Conservation (phyloP, 1,284 basidiomycete species). For the Pseudozyma tsukubaensis region DNA sequence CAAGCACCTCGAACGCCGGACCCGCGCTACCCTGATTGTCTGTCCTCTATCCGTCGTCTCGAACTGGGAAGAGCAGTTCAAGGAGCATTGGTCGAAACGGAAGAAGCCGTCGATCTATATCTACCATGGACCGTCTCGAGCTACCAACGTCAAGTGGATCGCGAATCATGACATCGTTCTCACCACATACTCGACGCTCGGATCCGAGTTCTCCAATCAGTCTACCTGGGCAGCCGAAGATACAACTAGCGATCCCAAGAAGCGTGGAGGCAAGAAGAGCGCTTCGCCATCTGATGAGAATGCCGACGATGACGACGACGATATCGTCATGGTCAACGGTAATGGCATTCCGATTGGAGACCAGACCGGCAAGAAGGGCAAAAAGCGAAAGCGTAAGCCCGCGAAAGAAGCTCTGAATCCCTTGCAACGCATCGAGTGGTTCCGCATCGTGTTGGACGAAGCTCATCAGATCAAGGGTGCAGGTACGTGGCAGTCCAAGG, state of each 20-base stretch:
- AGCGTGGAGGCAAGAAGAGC: slow-evolving; percentile 22
- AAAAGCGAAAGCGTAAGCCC: slow-evolving; percentile 70
- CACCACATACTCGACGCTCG: slow-evolving; percentile 95
- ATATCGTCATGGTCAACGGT: slow-evolving; percentile 77
- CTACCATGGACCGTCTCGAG: slow-evolving; percentile 92
- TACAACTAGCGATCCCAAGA: slow-evolving; percentile 17
- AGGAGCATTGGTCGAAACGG: slow-evolving; percentile 76
- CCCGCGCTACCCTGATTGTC: slow-evolving; percentile 92
- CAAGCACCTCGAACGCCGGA: slow-evolving; percentile 70
- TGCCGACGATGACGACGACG: slow-evolving; percentile 72
- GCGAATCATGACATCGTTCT: slow-evolving; percentile 96
- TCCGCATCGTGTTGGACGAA: slow-evolving; percentile 95
- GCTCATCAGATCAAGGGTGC: slow-evolving; percentile 94
- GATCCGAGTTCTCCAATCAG: slow-evolving; percentile 93
- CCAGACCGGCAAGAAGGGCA: slow-evolving; percentile 55
- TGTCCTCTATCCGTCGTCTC: slow-evolving; percentile 96
- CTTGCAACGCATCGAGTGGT: slow-evolving; percentile 97
- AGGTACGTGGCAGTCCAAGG: slow-evolving; percentile 89
- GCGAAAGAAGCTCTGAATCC: slow-evolving; percentile 79
- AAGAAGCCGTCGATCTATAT: slow-evolving; percentile 78
- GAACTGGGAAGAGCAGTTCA: slow-evolving; percentile 98
- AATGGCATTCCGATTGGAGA: slow-evolving; percentile 70
- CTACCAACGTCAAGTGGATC: slow-evolving; percentile 83
- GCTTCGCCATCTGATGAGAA: slow-evolving; percentile 15
- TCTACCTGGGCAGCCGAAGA: slow-evolving; percentile 56